Percentiles rank a stretch among this genome's conserved stretches.
Conservation (phyloP, 345 rosid genomes). For the Eucalyptus shirleyi region DNA sequence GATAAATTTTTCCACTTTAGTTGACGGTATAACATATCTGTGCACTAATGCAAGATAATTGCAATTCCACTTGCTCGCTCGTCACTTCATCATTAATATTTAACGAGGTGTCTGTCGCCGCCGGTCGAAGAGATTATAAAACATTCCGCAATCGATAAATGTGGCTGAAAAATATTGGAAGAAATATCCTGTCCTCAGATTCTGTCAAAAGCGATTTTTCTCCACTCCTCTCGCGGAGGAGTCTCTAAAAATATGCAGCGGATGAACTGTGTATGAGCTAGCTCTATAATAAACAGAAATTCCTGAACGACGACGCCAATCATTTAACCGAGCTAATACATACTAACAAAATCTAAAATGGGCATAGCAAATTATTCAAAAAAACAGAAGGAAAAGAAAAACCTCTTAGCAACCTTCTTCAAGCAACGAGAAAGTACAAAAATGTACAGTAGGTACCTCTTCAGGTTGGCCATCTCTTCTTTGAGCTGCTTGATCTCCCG, state of each 20-base stretch:
- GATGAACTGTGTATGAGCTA: neutral
- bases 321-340: neutral
- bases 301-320: neutral
- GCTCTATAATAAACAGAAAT: neutral
- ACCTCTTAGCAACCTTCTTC: neutral
- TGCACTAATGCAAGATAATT: neutral
- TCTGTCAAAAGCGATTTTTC: neutral
- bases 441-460: constrained; percentile 13
- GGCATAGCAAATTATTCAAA: neutral
- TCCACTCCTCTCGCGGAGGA: neutral
- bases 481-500: constrained; percentile 44
- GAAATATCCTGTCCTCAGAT: neutral
- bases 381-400: neutral
- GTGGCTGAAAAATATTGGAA: neutral
- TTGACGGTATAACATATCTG: neutral
- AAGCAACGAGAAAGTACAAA: neutral
- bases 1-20: neutral
- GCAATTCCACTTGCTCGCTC: neutral
- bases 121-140: neutral
- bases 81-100: neutral
- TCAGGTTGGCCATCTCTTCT: constrained; percentile 27
- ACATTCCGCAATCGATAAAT: neutral
- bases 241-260: neutral
- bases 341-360: neutral
- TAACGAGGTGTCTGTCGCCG: neutral